Evolutionary conservation across 2,329 filamentous ascomycete species (phyloP).

Genomic region (Trichoderma harzianum): DNA sequence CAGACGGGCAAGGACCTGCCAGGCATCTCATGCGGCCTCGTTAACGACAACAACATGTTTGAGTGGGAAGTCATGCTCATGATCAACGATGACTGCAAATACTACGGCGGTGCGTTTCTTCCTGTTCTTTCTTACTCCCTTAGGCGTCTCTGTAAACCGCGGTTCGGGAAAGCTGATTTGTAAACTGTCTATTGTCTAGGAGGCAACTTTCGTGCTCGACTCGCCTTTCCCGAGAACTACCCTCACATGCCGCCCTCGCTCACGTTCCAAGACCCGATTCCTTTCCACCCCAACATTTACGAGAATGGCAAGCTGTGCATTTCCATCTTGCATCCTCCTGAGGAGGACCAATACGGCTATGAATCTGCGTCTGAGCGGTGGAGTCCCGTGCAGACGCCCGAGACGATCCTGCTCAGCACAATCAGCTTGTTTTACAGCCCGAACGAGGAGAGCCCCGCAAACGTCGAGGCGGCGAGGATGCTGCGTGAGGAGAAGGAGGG

Average conservation of each 20-base stretch:
- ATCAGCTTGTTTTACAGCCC: conserved; percentile 90
- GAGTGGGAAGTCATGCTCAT: conserved; percentile 99
- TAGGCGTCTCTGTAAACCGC: neutral
- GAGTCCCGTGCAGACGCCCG: conserved; percentile 90
- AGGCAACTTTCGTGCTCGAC: conserved; percentile 83
- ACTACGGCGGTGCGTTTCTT: conserved; percentile 71
- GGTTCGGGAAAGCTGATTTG: neutral
- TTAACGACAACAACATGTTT: conserved; percentile 82
- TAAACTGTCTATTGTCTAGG: conserved; percentile 47
- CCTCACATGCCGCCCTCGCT: conserved; percentile 85
- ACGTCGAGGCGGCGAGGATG: conserved; percentile 86
- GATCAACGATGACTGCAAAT: conserved; percentile 91
- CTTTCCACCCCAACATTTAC: conserved; percentile 95
- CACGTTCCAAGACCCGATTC: conserved; percentile 77
- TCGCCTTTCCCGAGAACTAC: conserved; percentile 82
- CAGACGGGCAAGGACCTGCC: conserved; percentile 86
- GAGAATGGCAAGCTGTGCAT: conserved; percentile 86
- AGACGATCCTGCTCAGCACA: conserved; percentile 88
- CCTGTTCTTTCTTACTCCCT: neutral
- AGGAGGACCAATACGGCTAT: conserved; percentile 92
- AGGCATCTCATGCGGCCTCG: conserved; percentile 88
- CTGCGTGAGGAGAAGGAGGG: conserved; percentile 73
- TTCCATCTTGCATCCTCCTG: conserved; percentile 91
- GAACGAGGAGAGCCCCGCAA: conserved; percentile 93
- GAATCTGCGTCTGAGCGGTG: conserved; percentile 87